Evolutionary conservation across 2,329 filamentous ascomycete genomes (phyloP), one percentile per base, ranked within the genome.

Genomic region (Scolecobasidium constrictum): DNA sequence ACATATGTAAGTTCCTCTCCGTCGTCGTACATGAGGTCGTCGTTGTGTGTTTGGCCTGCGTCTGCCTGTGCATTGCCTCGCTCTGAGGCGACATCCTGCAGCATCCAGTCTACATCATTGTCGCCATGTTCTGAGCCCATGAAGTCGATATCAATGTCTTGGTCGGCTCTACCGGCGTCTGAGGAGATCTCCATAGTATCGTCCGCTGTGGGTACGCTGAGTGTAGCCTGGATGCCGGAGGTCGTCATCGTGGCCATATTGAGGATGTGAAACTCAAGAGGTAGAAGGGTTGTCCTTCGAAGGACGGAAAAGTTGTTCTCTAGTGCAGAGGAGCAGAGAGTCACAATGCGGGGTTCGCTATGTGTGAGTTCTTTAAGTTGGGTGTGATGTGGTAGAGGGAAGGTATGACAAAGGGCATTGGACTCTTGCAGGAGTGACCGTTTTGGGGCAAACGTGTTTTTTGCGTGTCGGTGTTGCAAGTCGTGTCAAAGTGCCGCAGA

Each of bases 131-230:
- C 20, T 23, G 18, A 21, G 22, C 49, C 11, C 55, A 58, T 60
- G 46, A 70, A 55, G 49, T 81, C 76, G 47, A 81, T 75, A 45
- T 77, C 73, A 43, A 73, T 71, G 43, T 76, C 71, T 40, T 64
- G 65, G 42, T 72, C 67, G 35, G 56, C 57, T 37, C 62, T 50
- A 26, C 59, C 66, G 44, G 58, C 53, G 18, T 68, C 65, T 34
- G 71, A 64, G 52, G 72, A 64, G 53, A 79, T 64, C 48, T 77
- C 72, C 73, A 76, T 76, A 43, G 66, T 67, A 50, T 74, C 71
- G 39, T 64, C 64, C 42, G 61, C 58, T 3, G 58, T 59, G 21
- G 62, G 52, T 2, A 60, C 47, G n/a, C 26, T n/a, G 9, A 31
- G 26, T n/a, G 26, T n/a, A 9, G 26, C 9, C 9, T 7, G 26